Evolutionary conservation across 2,329 filamentous ascomycete genomes (phyloP), one percentile per base, ranked within the genome.

Genomic region (Trichophyton schoenleinii): DNA sequence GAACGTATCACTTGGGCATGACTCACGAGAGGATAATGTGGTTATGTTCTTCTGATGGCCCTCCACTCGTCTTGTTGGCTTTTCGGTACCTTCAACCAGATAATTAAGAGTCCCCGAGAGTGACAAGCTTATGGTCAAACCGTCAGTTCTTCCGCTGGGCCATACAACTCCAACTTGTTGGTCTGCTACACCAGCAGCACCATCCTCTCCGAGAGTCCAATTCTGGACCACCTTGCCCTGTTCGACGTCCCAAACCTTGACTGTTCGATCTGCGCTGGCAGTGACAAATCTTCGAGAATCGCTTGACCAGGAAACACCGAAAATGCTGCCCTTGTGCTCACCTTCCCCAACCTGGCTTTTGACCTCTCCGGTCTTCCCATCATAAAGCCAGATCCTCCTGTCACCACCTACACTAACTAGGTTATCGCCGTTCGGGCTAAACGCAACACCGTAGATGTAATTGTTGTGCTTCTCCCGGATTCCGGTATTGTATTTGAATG

Each of bases 131-230:
- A 99, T 91, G 65, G 99, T 85, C 63, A 96, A 79, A 34, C 88
- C 89, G 71, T 99, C 94, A 60, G 79, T 87, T 65, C 92, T 83
- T 57, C 88, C 88, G 55, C 84, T 81, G 0, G 91, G 89, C 85
- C 91, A 95, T 8, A 94, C 89, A 4, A 99, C 90, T 59, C 94
- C 94, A 36, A 97, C 89, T 72, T 99, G 94, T 74, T 99, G 94
- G 71, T 96, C 83, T 2, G 81, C 81, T 42, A 96, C 79, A 15
- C 86, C 86, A 20, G 28, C 28, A 55, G 49, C 28, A 20, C 49
- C 49, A 3, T 55, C 49, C 48, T 91, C 87, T 22, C 91, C 91
- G 71, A 97, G 83, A 65, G 83, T 83, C 94, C 94, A 99, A 28
- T 83, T 89, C 72, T 95, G 88, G 6, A 87, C 79, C 20, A 83